Conservation (phyloP, 148 eudicot species). For the Suaeda aralocaspica region DNA sequence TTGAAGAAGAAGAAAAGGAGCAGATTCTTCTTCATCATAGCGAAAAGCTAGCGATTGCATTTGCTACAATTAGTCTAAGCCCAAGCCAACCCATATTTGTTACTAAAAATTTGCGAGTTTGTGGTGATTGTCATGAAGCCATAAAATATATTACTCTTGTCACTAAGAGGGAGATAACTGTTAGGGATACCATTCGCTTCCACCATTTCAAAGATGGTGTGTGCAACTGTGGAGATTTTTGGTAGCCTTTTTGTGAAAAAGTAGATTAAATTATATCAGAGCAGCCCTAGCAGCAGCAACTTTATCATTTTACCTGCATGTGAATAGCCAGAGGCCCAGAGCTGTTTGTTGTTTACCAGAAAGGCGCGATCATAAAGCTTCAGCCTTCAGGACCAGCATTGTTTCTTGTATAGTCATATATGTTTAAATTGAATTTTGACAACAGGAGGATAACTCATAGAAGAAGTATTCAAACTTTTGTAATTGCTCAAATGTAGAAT, state of each 20-base stretch:
- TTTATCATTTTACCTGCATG: no score
- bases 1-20: constrained; percentile 93
- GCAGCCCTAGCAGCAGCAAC: no score
- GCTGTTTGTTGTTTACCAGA: neutral
- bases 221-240: constrained; percentile 81
- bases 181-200: constrained; percentile 72
- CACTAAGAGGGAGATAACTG: constrained; percentile 66
- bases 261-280: no score
- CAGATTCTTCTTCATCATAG: constrained; percentile 77
- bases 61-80: constrained; percentile 47
- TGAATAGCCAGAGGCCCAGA: neutral
- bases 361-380: neutral
- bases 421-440: neutral
- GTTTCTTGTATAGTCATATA: neutral
- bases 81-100: constrained; percentile 56
- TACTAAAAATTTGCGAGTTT: constrained; percentile 82
- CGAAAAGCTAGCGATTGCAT: constrained; percentile 88
- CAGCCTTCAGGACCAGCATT: neutral
- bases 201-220: constrained; percentile 81
- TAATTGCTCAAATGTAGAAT: no score
- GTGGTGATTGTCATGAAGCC: constrained; percentile 83
- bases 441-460: no score
- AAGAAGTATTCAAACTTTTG: no score
- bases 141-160: constrained; percentile 58
- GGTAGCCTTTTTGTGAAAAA: constrained; percentile 47